Evolutionary conservation across 805 yeast species (phyloP).

Genomic region (Candida saitoana): DNA sequence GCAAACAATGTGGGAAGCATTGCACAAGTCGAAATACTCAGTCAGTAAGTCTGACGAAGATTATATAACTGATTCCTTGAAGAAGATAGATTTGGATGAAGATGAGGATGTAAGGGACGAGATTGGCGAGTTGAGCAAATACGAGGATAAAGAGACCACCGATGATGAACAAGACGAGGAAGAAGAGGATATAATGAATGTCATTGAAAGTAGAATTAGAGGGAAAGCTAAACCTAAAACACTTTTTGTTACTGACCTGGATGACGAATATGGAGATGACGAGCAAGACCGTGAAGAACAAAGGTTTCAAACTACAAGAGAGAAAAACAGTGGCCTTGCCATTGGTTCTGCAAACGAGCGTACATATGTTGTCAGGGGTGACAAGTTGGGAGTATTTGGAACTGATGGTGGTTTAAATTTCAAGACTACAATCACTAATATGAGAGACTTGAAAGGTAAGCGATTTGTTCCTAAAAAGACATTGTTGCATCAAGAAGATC

Average conservation of each 20-base stretch:
- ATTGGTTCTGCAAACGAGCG: slow-evolving; percentile 69
- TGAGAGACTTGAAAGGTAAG: slow-evolving; percentile 50
- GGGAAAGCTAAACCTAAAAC: slow-evolving; percentile 2
- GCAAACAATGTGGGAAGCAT: slow-evolving; percentile 57
- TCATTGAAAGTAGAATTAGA: slow-evolving; percentile 1
- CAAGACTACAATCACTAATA: slow-evolving; percentile 61
- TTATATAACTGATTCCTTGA: slow-evolving; percentile 54
- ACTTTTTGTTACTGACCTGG: slow-evolving; percentile 6
- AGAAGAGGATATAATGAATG: slow-evolving; percentile 9
- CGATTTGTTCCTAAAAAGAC: slow-evolving; percentile 52
- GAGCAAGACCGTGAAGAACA: slow-evolving; percentile 34
- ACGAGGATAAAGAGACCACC: slow-evolving; percentile 11
- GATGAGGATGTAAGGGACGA: slow-evolving; percentile 30
- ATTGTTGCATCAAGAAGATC: slow-evolving; percentile 76
- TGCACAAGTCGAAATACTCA: slow-evolving; percentile 50
- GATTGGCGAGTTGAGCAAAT: slow-evolving; percentile 21
- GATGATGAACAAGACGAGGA: slow-evolving; percentile 34
- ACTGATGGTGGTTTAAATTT: slow-evolving; percentile 53
- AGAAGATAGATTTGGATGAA: slow-evolving; percentile 30
- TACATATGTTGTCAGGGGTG: slow-evolving; percentile 75
- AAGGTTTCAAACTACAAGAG: slow-evolving; percentile 21
- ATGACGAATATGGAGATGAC: slow-evolving; percentile 18
- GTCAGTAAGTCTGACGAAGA: slow-evolving; percentile 44
- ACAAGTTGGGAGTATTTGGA: slow-evolving; percentile 76
- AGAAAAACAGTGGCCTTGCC: slow-evolving; percentile 60